Conservation (phyloP, 208 protist species). For the Trypanosoma congolense region DNA sequence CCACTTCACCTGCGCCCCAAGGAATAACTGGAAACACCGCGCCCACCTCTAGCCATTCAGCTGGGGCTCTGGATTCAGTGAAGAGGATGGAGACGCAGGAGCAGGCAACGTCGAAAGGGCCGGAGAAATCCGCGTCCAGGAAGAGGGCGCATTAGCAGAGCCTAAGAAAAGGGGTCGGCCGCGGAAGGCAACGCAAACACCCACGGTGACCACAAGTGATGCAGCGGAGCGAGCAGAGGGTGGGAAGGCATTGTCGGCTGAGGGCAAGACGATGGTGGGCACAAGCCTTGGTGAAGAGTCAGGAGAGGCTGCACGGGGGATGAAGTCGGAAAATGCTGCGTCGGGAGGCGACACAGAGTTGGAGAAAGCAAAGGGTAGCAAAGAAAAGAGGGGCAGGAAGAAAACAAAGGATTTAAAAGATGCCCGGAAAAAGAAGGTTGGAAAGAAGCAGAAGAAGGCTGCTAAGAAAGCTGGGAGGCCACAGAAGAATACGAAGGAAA, state of each 20-base stretch:
- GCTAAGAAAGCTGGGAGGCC: constrained; percentile 11
- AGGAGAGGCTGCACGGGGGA: not conserved
- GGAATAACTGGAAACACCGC: not conserved
- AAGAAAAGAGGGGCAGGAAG: not conserved
- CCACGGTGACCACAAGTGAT: not conserved
- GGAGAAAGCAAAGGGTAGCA: constrained; percentile 1
- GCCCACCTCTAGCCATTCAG: constrained; percentile 10
- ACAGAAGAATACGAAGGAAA: constrained; percentile 7
- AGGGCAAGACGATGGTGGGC: too few species aligned
- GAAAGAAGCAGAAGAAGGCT: not conserved
- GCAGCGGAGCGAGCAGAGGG: not conserved
- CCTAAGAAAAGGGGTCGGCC: not conserved
- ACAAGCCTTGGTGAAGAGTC: not conserved
- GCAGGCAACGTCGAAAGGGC: not conserved
- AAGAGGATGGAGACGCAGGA: constrained; percentile 13
- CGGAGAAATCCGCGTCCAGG: not conserved
- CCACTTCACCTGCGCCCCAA: not conserved
- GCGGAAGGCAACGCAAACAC: not conserved
- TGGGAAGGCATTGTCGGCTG: not conserved
- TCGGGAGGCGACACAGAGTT: not conserved
- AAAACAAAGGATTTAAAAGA: constrained; percentile 2
- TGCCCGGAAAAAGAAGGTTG: constrained; percentile 1
- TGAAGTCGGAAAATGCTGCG: not conserved
- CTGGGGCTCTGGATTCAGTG: constrained; percentile 9
- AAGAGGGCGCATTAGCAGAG: not conserved